Percentiles rank a stretch among this genome's conserved stretches.
Conservation (phyloP, 345 rosid species). For the Limnanthes douglasii region DNA sequence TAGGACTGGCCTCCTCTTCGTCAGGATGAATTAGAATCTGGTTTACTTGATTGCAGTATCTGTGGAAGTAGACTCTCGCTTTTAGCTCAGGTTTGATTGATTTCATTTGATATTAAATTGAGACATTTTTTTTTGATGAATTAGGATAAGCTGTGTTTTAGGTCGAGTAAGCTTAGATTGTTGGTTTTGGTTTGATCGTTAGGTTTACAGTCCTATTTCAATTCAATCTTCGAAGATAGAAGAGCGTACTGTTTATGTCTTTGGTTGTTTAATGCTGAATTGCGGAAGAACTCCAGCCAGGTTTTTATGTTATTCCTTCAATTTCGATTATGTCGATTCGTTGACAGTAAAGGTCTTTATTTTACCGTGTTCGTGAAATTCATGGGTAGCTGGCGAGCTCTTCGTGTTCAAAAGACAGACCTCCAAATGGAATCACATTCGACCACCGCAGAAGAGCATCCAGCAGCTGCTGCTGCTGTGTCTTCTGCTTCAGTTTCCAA, state of each 20-base stretch:
- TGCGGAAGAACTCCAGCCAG: conserved; percentile 53
- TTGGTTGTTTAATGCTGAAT: conserved; percentile 37
- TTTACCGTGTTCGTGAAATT: background rate
- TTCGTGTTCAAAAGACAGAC: conserved; percentile 44
- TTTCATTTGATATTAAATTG: too few relatives aligned
- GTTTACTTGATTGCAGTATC: conserved; percentile 26
- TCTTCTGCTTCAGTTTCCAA: conserved; percentile 24
- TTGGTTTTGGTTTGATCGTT: background rate
- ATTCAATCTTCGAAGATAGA: conserved; percentile 21
- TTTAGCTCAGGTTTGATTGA: conserved; percentile 59
- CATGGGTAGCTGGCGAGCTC: conserved; percentile 65
- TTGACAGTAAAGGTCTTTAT: background rate
- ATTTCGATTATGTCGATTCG: background rate
- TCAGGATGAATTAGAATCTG: conserved; percentile 15
- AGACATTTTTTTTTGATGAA: too few relatives aligned
- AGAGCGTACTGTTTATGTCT: conserved; percentile 58
- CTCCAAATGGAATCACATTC: conserved; percentile 10
- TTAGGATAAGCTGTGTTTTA: too few relatives aligned
- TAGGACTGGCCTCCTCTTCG: conserved; percentile 89
- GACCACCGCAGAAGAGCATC: background rate
- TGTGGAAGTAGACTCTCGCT: conserved; percentile 62
- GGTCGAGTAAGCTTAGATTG: too few relatives aligned
- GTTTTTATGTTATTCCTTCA: conserved; percentile 16
- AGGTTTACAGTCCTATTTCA: conserved; percentile 75
- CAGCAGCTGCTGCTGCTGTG: conserved; percentile 5